Evolutionary conservation across 2,329 filamentous ascomycete species (phyloP), one percentile per base, ranked within the genome.

Genomic region (Colletotrichum scovillei): DNA sequence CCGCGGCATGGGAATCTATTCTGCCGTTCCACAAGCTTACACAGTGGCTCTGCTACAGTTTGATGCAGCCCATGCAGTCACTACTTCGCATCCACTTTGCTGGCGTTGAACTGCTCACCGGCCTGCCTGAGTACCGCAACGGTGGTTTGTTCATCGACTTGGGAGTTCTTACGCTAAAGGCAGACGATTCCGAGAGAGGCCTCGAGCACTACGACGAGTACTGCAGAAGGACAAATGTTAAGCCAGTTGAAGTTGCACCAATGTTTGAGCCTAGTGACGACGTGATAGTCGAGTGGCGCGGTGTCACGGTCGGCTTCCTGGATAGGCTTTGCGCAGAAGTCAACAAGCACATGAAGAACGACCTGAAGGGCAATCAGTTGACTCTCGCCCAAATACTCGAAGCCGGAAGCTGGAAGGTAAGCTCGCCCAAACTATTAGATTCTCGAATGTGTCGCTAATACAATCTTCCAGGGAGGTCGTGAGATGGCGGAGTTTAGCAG

Each of bases 391-490:
- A 99, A 82, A 91, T 99, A 86, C 88, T 99, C 22, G 97, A 98
- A 83, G 97, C 96, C 16, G 97, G 97, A 64, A 97, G 94, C 80
- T 99, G 97, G 96, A 98, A 98, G 93, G 95, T 97, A 83, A 84
- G 90, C 46, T 71, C 24, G 32, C 26, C 35, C 52, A 19, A 28
- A 5, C 19, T 7, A n/a, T 55, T 26, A 62, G 9, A 16, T 8
- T 28, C 5, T 6, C 9, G 19, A 16, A 59, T 3, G 26, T 4
- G 5, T 2, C 32, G 53, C 69, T 65, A 66, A 75, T 75, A 77
- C 22, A 12, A 71, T 72, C 12, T 75, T 65, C 67, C 72, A 90
- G 95, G 96, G 96, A 78, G 97, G 97, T 73, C 92, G 97, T 80
- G 97, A 98, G 85, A 93, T 98, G 81, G 97, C 97, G 75, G 96